Percentiles rank a stretch among this genome's conserved stretches.
Conservation (phyloP, 805 yeast genomes). For the Candida easanensis region DNA sequence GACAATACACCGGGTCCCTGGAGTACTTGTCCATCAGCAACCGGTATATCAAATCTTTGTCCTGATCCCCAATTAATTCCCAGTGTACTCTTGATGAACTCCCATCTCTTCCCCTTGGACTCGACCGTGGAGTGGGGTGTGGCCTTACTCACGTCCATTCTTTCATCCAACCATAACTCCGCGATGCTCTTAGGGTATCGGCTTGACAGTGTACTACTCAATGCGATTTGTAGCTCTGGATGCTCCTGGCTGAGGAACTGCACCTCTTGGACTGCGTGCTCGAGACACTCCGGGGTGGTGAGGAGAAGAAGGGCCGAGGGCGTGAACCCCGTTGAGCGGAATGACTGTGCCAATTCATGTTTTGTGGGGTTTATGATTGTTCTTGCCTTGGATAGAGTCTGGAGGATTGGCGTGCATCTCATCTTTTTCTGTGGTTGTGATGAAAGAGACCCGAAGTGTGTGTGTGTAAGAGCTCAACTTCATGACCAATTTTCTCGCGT, state of each 20-base stretch:
- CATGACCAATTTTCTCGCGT: too few species aligned
- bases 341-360: background rate
- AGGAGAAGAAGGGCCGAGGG: constrained; percentile 7
- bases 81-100: constrained; percentile 2
- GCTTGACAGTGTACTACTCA: constrained; percentile 2
- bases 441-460: too few species aligned
- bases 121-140: constrained; percentile 2
- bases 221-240: constrained; percentile 2
- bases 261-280: constrained; percentile 3
- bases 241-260: background rate
- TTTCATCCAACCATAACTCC: constrained; percentile 8
- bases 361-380: constrained; percentile 1
- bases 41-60: background rate
- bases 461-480: too few species aligned
- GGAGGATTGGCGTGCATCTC: too few species aligned
- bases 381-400: background rate
- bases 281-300: constrained; percentile 5
- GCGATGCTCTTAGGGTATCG: background rate
- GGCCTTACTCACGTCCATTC: background rate
- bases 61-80: background rate
- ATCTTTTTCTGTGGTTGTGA: too few species aligned
- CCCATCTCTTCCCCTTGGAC: constrained; percentile 1
- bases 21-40: constrained; percentile 8
- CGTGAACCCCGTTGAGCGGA: background rate
- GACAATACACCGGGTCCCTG: constrained; percentile 8